These are phyloP conservation scores for Xylariales sp. DNA, from an alignment of 2,329 filamentous ascomycete genomes.

Conservation along the genomic window DNA sequence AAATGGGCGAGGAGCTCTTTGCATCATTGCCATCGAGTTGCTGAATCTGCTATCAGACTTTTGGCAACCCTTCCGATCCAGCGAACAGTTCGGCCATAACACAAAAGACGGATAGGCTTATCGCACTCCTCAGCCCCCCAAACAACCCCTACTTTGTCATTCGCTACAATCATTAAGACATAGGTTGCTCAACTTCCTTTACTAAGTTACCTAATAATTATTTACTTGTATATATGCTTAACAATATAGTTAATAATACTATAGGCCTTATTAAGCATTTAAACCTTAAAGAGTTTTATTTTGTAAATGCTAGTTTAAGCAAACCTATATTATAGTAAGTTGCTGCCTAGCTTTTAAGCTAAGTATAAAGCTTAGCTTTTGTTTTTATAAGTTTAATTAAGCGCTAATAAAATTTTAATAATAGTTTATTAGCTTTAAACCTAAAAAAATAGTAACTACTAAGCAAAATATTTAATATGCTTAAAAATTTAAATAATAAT, in stretches of 20 bases:
- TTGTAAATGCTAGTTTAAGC: constrained; percentile 47
- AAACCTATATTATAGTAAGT: constrained; percentile 44
- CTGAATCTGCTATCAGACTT: constrained; percentile 49
- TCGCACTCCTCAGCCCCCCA: constrained; percentile 37
- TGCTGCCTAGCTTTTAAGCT: constrained; percentile 39
- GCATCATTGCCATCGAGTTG: constrained; percentile 43
- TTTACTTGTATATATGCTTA: constrained; percentile 41
- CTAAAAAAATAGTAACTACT: too few relatives aligned
- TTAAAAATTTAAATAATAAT: too few relatives aligned
- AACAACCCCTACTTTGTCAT: constrained; percentile 27
- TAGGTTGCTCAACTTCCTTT: constrained; percentile 38
- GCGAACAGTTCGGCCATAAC: constrained; percentile 45
- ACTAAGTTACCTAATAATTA: constrained; percentile 37
- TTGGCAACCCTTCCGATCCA: constrained; percentile 43
- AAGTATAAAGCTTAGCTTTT: too few relatives aligned
- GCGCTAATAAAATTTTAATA: too few relatives aligned
- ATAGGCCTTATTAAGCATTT: constrained; percentile 47
- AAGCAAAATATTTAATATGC: too few relatives aligned
- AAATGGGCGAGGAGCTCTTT: constrained; percentile 43
- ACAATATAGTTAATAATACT: constrained; percentile 46
- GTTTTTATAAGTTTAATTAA: too few relatives aligned
- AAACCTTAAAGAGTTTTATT: constrained; percentile 41
- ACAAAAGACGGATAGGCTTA: constrained; percentile 41
- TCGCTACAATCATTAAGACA: constrained; percentile 33
- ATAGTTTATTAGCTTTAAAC: too few relatives aligned